phyloP scores from a whole-genome alignment of 73 alveolate species.

The Uronychia setigera region DNA sequence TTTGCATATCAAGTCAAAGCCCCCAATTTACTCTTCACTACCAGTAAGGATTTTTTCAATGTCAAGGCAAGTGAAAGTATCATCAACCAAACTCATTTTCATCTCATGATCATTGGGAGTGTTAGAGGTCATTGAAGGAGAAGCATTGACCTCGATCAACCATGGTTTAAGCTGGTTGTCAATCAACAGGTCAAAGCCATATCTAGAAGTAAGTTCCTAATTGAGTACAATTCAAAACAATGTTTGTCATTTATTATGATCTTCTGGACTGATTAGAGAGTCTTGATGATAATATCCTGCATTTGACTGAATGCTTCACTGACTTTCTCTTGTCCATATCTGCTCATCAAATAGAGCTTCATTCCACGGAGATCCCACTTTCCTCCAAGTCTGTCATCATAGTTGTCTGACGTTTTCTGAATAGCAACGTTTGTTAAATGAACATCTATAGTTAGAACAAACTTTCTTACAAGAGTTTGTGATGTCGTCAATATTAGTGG shows the following conservation, averaged over 20 bases:
- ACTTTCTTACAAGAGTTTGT: slow-evolving; percentile 68
- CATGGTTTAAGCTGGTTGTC: slow-evolving; percentile 99
- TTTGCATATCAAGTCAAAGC: slow-evolving; percentile 98
- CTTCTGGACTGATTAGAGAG: slow-evolving; percentile 91
- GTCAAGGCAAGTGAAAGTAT: slow-evolving; percentile 92
- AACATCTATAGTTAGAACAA: slow-evolving; percentile 46
- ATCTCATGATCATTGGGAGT: slow-evolving; percentile 97
- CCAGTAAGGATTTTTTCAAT: slow-evolving; percentile 98
- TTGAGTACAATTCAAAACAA: slow-evolving; percentile 97
- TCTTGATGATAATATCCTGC: slow-evolving; percentile 85
- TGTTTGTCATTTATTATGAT: slow-evolving; percentile 99
- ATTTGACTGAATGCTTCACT: slow-evolving; percentile 92
- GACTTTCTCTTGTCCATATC: slow-evolving; percentile 95
- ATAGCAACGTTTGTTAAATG: slow-evolving; percentile 99
- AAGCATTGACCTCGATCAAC: slow-evolving; percentile 97
- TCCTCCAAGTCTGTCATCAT: slow-evolving; percentile 97
- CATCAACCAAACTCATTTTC: slow-evolving; percentile 97
- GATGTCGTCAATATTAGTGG: slow-evolving; percentile 93
- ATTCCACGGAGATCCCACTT: slow-evolving; percentile 96
- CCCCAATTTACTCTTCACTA: slow-evolving; percentile 99
- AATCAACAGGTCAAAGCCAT: slow-evolving; percentile 97
- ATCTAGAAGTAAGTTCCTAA: neutral
- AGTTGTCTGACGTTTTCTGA: slow-evolving; percentile 93
- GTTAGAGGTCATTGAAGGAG: slow-evolving; percentile 99
- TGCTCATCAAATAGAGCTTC: slow-evolving; percentile 92